A percentile compares a stretch with the other conserved stretches of the same genome.
Conservation (phyloP, 1,284 basidiomycete genomes). For the Rhodotorula glutinis region DNA sequence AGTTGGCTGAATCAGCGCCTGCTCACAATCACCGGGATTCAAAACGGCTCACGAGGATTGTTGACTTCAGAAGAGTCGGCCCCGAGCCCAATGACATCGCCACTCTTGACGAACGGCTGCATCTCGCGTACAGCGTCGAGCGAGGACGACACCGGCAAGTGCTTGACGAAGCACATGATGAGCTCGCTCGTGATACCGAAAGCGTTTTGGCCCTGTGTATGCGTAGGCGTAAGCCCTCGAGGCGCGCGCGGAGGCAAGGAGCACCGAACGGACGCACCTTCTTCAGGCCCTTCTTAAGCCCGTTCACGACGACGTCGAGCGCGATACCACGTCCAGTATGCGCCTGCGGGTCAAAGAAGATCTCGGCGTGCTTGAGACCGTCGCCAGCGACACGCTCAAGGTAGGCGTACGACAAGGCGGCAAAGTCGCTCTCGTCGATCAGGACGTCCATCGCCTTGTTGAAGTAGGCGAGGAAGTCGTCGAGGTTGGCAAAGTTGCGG, state of each 20-base stretch:
- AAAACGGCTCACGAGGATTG: constrained; percentile 38
- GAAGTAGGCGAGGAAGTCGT: constrained; percentile 41
- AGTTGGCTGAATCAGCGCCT: neutral
- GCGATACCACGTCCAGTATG: constrained; percentile 38
- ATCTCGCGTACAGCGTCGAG: constrained; percentile 33
- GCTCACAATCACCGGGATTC: no score
- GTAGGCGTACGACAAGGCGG: constrained; percentile 38
- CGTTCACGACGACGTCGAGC: constrained; percentile 35
- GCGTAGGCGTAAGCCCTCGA: neutral
- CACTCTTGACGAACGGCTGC: constrained; percentile 31
- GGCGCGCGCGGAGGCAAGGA: no score
- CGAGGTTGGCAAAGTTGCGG: constrained; percentile 40
- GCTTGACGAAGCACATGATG: constrained; percentile 41
- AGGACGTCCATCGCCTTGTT: constrained; percentile 38
- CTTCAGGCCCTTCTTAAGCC: constrained; percentile 36
- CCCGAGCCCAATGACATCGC: constrained; percentile 39
- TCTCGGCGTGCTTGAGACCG: constrained; percentile 40
- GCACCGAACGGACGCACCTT: constrained; percentile 7
- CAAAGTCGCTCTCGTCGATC: constrained; percentile 39
- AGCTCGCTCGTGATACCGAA: constrained; percentile 40
- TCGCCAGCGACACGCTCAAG: constrained; percentile 29
- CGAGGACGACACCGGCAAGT: constrained; percentile 32
- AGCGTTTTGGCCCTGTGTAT: constrained; percentile 24
- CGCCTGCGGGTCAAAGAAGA: constrained; percentile 42
- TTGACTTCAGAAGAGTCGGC: constrained; percentile 37